These are phyloP conservation scores for Hyparrhenia diplandra DNA, from an alignment of 176 grass and related monocot species.

Conservation along the genomic window DNA sequence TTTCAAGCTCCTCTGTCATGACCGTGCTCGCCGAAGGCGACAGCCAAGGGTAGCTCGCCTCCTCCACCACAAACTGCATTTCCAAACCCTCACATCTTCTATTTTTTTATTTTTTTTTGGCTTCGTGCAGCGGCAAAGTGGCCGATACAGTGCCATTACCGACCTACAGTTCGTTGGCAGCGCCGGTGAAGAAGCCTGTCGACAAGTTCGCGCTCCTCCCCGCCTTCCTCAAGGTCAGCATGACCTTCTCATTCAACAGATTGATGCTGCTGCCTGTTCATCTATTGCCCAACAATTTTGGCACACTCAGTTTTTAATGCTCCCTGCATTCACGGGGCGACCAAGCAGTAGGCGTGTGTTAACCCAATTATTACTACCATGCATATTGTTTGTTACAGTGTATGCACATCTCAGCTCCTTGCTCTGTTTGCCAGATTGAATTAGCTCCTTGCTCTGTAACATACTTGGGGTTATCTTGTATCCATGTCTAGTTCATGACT, in stretches of 20 bases:
- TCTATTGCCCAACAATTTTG: neutral
- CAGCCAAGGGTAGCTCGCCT: neutral
- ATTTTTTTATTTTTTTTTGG: too few relatives aligned
- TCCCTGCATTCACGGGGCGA: neutral
- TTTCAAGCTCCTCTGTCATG: neutral
- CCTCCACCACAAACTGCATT: too few relatives aligned
- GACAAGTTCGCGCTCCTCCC: slow-evolving; percentile 79
- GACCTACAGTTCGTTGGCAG: slow-evolving; percentile 37
- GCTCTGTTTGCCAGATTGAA: neutral
- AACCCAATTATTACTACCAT: neutral
- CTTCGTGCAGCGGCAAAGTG: neutral
- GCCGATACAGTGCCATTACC: neutral
- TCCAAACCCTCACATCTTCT: neutral
- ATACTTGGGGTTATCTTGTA: neutral
- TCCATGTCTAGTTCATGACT: neutral
- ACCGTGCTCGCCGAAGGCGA: too few relatives aligned
- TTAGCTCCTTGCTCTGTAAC: neutral
- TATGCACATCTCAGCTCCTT: neutral
- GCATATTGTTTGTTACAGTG: neutral
- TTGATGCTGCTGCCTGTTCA: neutral
- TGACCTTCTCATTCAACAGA: neutral
- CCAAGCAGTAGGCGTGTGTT: neutral
- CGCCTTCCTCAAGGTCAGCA: slow-evolving; percentile 73
- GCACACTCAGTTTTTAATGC: neutral
- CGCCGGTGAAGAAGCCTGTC: slow-evolving; percentile 55